Conservation (phyloP, 495 filamentous ascomycete genomes). For the Sordaria brevicollis region DNA sequence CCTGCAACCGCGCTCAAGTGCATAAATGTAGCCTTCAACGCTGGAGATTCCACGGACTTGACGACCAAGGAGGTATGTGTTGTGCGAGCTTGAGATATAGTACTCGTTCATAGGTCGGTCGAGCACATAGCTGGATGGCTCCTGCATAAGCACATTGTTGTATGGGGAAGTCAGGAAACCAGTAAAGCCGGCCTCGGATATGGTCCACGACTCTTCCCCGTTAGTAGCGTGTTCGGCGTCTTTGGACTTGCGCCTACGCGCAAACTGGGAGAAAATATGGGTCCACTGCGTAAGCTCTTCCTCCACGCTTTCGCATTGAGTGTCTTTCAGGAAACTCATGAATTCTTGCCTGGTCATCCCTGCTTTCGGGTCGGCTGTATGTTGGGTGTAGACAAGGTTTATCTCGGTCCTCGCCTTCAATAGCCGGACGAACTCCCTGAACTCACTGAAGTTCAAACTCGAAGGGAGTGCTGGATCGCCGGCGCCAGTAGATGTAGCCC, state of each 20-base stretch:
- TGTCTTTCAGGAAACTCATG: constrained; percentile 57
- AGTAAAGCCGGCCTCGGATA: constrained; percentile 66
- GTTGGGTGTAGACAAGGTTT: constrained; percentile 50
- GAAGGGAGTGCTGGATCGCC: constrained; percentile 33
- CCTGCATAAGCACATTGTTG: constrained; percentile 52
- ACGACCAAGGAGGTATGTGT: constrained; percentile 87
- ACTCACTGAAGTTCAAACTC: constrained; percentile 63
- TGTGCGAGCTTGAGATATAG: constrained; percentile 97
- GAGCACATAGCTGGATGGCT: constrained; percentile 47
- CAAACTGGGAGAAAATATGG: constrained; percentile 61
- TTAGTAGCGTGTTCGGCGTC: constrained; percentile 27
- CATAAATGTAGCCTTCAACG: constrained; percentile 85
- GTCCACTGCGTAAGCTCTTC: constrained; percentile 56
- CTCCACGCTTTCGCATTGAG: constrained; percentile 67
- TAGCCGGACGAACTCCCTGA: constrained; percentile 66
- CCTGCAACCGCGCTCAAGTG: constrained; percentile 79
- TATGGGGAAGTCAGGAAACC: constrained; percentile 64
- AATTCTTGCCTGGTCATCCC: constrained; percentile 68
- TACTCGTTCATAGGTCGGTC: constrained; percentile 91
- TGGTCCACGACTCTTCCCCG: constrained; percentile 39
- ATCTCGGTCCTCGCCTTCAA: constrained; percentile 82
- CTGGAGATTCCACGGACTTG: constrained; percentile 86
- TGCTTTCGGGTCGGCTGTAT: constrained; percentile 38
- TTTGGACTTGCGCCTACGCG: constrained; percentile 51
- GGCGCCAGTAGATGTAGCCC: background rate